Evolutionary conservation across 1,139 yeast species (phyloP), one percentile per base, ranked within the genome.

Genomic region (Meyerozyma carpophila): DNA sequence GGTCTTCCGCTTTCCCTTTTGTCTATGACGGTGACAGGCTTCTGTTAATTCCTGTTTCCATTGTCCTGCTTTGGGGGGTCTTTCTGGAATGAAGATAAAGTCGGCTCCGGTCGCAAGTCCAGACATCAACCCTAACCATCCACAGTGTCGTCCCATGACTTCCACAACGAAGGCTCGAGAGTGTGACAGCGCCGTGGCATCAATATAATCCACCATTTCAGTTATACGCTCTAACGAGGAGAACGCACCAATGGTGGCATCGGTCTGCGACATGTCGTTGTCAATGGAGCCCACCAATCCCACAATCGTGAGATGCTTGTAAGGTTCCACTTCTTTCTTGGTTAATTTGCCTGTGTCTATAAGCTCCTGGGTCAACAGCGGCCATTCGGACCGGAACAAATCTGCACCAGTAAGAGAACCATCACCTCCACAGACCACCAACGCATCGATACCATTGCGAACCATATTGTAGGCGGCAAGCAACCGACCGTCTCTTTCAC

Each of bases 121-220:
- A 14, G 98, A 91, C 94, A 90, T 86, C 53, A 93, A 75, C 2
- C 95, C 98, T 55, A 93, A 77, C 98, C 98, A 93, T 49, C 98
- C 98, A 73, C 98, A 93, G 67, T 93, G 96, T 63, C 98, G 82
- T 46, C 98, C 98, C 98, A 93, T 93, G 41, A 93, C 98, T 67
- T 93, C 98, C 47, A 93, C 89, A 39, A 93, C 96, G 64, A 93
- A 93, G 6, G 98, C 98, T 62, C 98, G 81, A 18, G 97, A 89
- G 63, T 93, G 98, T 6, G 98, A 91, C 55, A 87, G 80, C 18
- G 98, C 98, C 31, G 98, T 93, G 40, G 97, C 95, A 64, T 91
- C 97, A 55, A 93, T 93, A 66, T 86, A 90, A 65, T 93, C 98
- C 52, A 91, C 88, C 66, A 91, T 86, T 63, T 88, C 89, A 62